Evolutionary conservation across 768 basidiomycete species (phyloP).

Genomic region (Mycena albidolilacea): DNA sequence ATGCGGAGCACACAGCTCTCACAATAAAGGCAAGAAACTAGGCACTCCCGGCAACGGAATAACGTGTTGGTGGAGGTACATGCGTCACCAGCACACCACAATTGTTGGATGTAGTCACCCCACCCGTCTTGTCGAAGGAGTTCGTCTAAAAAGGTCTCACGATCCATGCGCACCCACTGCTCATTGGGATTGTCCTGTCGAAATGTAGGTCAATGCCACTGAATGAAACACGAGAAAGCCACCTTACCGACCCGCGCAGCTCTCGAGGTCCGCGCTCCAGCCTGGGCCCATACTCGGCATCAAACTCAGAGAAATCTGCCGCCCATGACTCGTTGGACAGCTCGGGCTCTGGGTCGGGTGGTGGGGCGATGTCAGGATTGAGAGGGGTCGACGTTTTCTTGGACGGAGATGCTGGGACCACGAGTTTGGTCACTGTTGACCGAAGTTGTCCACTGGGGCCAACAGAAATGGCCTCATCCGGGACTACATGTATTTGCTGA

Average conservation of each 20-base stretch:
- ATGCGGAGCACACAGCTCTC: not conserved
- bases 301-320: not conserved
- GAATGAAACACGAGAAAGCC: not conserved
- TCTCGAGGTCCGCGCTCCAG: not conserved
- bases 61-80: not conserved
- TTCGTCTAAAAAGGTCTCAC: not conserved
- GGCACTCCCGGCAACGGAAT: not conserved
- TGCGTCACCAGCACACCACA: not conserved
- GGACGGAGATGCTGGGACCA: not conserved
- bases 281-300: not conserved
- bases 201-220: not conserved
- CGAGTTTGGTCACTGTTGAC: not conserved
- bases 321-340: not conserved
- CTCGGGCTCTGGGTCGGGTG: not conserved
- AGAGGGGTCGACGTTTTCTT: not conserved
- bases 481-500: not conserved
- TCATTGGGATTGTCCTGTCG: slow-evolving; percentile 1
- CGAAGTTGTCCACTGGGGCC: not conserved
- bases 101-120: not conserved
- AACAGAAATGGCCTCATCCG: not conserved
- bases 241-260: not conserved
- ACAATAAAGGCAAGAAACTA: not conserved
- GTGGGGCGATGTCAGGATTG: not conserved
- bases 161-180: not conserved
- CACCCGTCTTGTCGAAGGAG: not conserved